Evolutionary conservation across 2,329 filamentous ascomycete genomes (phyloP), one percentile per base, ranked within the genome.

Genomic region (Huntiella decipiens): DNA sequence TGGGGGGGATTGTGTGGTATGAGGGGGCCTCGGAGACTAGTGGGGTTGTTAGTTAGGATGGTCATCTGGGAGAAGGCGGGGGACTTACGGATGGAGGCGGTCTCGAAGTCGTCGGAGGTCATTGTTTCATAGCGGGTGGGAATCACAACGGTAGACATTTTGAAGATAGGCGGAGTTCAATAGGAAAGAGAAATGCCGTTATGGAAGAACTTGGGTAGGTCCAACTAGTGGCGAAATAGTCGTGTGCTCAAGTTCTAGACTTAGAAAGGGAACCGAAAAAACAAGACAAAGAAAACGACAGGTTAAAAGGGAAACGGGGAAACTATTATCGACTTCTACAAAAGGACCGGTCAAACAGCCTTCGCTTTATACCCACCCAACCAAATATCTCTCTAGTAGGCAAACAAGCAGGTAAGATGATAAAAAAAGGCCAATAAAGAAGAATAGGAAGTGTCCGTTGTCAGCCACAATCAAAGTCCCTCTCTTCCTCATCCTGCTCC

Each of bases 21-120:
- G 75, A 75, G 4, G 77, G 77, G 2, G 67, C 71, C 45, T 79
- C 75, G 45, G 77, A 81, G 51, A 72, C 71, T 76, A 52, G 15
- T 32, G 6, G 15, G 33, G 17, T 34, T 36, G 42, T 44, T 40
- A 35, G 32, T 38, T 38, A 6, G 15, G 8, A 17, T 16, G n/a
- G 16, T 3, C 38, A 19, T 65, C 57, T 81, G 81, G 7, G 77
- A 81, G 36, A 77, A 77, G n/a, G 77, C 76, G 5, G 70, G 70
- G 13, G 77, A 81, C 34, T 15, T 33, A 53, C 66, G 73, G 51
- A 82, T 71, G 7, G 78, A 82, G 5, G 72, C 68, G 16, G 77
- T 79, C 54, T 82, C 77, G 49, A 78, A 74, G 56, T 81, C 77
- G 50, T 74, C 70, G 4, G 61, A 54, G 52, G 56, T 60, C 48